phyloP scores from a whole-genome alignment of 768 basidiomycete genomes.

The Russula foetens region DNA sequence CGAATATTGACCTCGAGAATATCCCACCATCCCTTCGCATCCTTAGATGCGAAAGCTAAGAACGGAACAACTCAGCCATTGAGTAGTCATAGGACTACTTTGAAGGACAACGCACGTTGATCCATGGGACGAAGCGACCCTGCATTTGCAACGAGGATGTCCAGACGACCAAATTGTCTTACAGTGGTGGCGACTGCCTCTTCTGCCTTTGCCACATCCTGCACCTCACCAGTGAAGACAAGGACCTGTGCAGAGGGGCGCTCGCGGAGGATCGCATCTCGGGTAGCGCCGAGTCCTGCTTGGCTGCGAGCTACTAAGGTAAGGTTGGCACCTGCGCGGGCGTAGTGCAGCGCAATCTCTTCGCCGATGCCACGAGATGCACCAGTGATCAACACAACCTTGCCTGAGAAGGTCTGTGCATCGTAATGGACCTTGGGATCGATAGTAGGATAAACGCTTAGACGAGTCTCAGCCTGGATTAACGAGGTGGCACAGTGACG shows the following conservation, averaged over 20 bases:
- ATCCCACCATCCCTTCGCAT: background rate
- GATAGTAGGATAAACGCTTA: conserved; percentile 6
- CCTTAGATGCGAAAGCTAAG: background rate
- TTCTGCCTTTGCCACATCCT: background rate
- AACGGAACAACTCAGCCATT: background rate
- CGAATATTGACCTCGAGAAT: background rate
- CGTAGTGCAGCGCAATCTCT: conserved; percentile 16
- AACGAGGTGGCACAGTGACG: too few relatives aligned
- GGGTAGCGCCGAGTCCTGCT: background rate
- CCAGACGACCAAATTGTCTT: conserved; percentile 1
- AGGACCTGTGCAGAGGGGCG: background rate
- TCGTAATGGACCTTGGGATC: conserved; percentile 3
- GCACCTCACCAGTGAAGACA: conserved; percentile 7
- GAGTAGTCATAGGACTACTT: too few relatives aligned
- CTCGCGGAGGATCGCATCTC: background rate
- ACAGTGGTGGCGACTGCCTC: background rate
- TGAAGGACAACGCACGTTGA: background rate
- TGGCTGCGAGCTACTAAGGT: conserved; percentile 8
- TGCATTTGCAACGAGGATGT: conserved; percentile 13
- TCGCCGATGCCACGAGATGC: conserved; percentile 21
- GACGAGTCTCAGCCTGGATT: background rate
- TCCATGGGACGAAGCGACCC: background rate
- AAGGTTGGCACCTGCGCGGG: conserved; percentile 17
- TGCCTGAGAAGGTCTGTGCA: conserved; percentile 6
- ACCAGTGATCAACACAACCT: conserved; percentile 22